Percentiles rank a stretch among this genome's conserved stretches.
phyloP scores from a whole-genome alignment of 345 rosid species.

The Moricandia moricandioides region DNA sequence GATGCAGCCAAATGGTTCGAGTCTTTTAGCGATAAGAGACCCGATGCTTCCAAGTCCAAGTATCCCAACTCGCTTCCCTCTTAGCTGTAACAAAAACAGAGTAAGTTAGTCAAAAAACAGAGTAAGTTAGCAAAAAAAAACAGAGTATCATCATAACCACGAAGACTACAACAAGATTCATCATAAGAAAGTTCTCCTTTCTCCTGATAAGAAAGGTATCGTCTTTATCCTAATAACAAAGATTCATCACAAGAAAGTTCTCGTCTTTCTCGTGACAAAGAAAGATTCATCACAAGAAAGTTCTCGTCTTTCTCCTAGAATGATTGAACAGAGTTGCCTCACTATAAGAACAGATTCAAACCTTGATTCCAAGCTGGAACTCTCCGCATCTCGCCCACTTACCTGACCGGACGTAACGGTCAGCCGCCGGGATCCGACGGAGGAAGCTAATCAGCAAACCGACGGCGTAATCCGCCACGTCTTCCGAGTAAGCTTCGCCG shows the following conservation, averaged over 20 bases:
- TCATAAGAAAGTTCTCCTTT: background rate
- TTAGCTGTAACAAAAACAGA: conserved; percentile 8
- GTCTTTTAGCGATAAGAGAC: conserved; percentile 26
- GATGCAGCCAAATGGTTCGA: conserved; percentile 23
- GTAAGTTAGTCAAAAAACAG: no score
- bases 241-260: background rate
- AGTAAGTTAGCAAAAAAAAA: background rate
- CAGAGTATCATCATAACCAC: background rate
- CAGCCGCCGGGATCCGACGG: conserved; percentile 53
- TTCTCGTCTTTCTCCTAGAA: background rate
- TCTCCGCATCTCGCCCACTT: conserved; percentile 44
- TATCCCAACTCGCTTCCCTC: conserved; percentile 37
- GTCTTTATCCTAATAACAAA: background rate
- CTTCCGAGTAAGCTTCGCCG: conserved; percentile 45
- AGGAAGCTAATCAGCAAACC: conserved; percentile 56
- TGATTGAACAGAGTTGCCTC: background rate
- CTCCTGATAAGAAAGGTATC: background rate
- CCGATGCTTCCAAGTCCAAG: conserved; percentile 35
- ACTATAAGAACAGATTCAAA: conserved; percentile 18
- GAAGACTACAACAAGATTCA: background rate
- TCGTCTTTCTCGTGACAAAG: background rate
- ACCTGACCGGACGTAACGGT: conserved; percentile 45
- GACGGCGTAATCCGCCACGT: conserved; percentile 59
- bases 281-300: background rate
- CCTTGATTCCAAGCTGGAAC: conserved; percentile 51